Conservation (phyloP, 1,284 basidiomycete genomes). For the Hymenochaete sp. region DNA sequence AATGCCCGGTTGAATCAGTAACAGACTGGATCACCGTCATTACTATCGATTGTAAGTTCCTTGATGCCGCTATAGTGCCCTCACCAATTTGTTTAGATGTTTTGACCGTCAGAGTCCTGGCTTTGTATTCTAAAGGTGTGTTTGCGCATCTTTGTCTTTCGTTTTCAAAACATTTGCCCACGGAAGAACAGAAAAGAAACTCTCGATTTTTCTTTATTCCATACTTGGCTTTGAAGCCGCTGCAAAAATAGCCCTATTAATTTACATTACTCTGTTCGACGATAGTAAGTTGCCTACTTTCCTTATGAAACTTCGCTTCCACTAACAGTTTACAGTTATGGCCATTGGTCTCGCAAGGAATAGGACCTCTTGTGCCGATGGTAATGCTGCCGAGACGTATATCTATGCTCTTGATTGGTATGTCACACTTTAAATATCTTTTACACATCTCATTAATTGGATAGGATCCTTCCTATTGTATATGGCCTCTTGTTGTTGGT, state of each 20-base stretch:
- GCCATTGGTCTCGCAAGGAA: neutral
- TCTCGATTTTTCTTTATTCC: neutral
- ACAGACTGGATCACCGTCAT: neutral
- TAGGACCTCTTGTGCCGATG: neutral
- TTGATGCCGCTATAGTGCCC: neutral
- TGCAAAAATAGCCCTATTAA: neutral
- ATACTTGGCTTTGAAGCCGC: neutral
- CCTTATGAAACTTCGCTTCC: neutral
- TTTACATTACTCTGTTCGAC: neutral
- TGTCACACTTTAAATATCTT: neutral
- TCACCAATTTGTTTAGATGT: neutral
- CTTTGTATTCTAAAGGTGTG: neutral
- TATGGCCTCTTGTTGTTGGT: neutral
- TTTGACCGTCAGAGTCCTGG: neutral
- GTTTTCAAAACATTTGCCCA: too few species aligned
- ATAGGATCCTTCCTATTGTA: slow-evolving; percentile 1
- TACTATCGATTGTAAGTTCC: neutral
- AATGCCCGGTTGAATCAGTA: neutral
- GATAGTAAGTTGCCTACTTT: neutral
- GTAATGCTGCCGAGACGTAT: neutral
- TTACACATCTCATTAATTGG: neutral
- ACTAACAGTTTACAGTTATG: neutral
- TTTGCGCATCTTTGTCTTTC: neutral
- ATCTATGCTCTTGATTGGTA: neutral
- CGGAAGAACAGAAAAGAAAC: neutral